Evolutionary conservation across 2,329 filamentous ascomycete species (phyloP), one percentile per base, ranked within the genome.

Genomic region (Aspergillus sp.): DNA sequence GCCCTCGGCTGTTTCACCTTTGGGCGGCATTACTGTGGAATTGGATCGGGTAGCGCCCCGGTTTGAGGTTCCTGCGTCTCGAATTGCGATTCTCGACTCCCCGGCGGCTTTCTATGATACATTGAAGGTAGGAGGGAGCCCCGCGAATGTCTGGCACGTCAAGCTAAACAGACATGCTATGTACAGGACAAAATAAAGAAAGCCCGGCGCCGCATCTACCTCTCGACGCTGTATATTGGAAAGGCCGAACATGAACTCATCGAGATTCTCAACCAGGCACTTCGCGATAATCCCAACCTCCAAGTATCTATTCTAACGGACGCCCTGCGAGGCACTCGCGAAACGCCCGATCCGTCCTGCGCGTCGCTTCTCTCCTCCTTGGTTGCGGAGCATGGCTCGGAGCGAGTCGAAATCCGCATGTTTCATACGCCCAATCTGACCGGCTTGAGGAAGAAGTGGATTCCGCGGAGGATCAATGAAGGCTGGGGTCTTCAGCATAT

Each of bases 401-500:
- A 84, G 1, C 74, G 89, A 24, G 86, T 98, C 25, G 86, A 95
- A 52, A 78, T 98, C 42, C 82, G 88, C 48, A 93, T 98, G 86
- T 98, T 93, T 54, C 91, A 98, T 60, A 98, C 91, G 1, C 91
- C 91, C 0, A 98, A 98, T 51, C 63, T 98, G 42, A 93, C 84
- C 2, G 91, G 91, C 0, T 48, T 93, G 36, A 75, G 80, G 31
- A 96, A 96, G 63, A 78, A 79, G 49, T 68, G 83, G 44, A 75
- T 96, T 2, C 91, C 91, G 0, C 84, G 77, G 53, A 74, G 91
- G 13, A 89, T 98, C 55, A 98, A 98, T 47, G 91, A 98, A 63
- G 91, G 91, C 12, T 98, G 91, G 91, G 91, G 91, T 1, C 63
- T 98, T 40, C 91, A 98, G 56, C 91, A 98, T 55, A 98, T 98